Base-by-base conservation (phyloP, 305 asterid genomes). In the Salvia sclarea region DNA sequence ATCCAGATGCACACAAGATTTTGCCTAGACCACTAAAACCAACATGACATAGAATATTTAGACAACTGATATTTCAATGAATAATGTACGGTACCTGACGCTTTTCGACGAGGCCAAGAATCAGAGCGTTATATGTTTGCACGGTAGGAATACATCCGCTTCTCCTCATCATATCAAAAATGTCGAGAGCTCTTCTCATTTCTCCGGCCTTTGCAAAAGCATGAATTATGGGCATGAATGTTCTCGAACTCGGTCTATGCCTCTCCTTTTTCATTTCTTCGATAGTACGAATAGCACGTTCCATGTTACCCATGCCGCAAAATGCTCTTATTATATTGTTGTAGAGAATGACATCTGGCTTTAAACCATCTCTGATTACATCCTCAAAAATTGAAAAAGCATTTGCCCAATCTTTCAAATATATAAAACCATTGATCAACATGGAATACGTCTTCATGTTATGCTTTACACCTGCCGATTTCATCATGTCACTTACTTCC, bases 361-460 rank as follows among this genome's bases (percentile, higher is more conserved):
- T 88, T 37, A 94, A 71, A 57, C 97, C 97, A 53, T 89, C 97
- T 64, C 56, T 64, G 41, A 94, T 82, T 73, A 88, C 85, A 77
- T 94, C 98, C 82, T 94, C 99, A 60, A 89, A 91, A 59, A 94
- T 72, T 50, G 99, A 91, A 75, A 94, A 94, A 45, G 96, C 98
- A 75, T 94, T 94, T 13, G 95, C 95, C 96, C 96, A 91, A 77
- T 94, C 98, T 72, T 88, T 85, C 80, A 94, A 66, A 60, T 79
- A 82, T 57, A 85, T 85, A 77, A 94, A 94, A 67, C 99, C 98
- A 21, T 86, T 94, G 65, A 94, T 88, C 86, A 91, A 75, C 99
- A 94, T 94, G 63, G 98, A 94, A 69, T 94, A 94, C 6, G 98
- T 94, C 84, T 91, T 94, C 88, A 94, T 78, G 83, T 94, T 94